Conservation (phyloP, 2,329 filamentous ascomycete species). For the Pochonia chlamydosporia region DNA sequence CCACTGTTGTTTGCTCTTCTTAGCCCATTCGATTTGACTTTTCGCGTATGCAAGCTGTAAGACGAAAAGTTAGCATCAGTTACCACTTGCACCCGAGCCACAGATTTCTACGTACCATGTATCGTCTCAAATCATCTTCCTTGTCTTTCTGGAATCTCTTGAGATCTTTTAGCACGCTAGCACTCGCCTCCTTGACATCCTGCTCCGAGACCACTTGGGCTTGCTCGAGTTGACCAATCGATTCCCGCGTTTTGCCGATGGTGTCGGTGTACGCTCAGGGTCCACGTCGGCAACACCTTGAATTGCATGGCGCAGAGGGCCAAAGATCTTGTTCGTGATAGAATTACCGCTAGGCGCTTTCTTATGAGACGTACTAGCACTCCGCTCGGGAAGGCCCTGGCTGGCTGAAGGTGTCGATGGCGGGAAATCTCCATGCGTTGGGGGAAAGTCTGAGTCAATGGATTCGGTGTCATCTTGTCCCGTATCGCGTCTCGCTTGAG, state of each 20-base stretch:
- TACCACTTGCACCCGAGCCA: not conserved
- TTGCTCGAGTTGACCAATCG: slow-evolving; percentile 79
- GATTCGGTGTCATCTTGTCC: slow-evolving; percentile 75
- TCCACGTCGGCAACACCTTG: slow-evolving; percentile 96
- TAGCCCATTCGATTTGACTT: slow-evolving; percentile 91
- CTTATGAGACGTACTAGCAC: slow-evolving; percentile 52
- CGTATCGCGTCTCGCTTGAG: slow-evolving; percentile 48
- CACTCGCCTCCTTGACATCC: slow-evolving; percentile 89
- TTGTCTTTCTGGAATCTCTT: slow-evolving; percentile 93
- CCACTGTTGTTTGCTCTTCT: slow-evolving; percentile 85
- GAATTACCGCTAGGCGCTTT: slow-evolving; percentile 84
- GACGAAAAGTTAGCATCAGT: slow-evolving; percentile 16
- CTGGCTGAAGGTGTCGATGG: slow-evolving; percentile 65
- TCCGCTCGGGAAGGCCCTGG: slow-evolving; percentile 60
- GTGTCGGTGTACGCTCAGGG: slow-evolving; percentile 85
- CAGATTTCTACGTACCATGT: slow-evolving; percentile 68
- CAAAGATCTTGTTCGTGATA: slow-evolving; percentile 90
- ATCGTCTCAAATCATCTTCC: slow-evolving; percentile 85
- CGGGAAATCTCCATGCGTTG: slow-evolving; percentile 68
- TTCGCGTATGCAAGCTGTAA: slow-evolving; percentile 83
- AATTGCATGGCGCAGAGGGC: slow-evolving; percentile 88
- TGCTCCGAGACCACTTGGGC: slow-evolving; percentile 81
- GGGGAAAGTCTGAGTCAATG: slow-evolving; percentile 93
- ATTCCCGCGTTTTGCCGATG: slow-evolving; percentile 93
- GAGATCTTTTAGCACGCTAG: slow-evolving; percentile 81